These are phyloP conservation scores for Coemansia aciculifera DNA, from an alignment of 192 early-diverging fungal species.

Conservation along the genomic window DNA sequence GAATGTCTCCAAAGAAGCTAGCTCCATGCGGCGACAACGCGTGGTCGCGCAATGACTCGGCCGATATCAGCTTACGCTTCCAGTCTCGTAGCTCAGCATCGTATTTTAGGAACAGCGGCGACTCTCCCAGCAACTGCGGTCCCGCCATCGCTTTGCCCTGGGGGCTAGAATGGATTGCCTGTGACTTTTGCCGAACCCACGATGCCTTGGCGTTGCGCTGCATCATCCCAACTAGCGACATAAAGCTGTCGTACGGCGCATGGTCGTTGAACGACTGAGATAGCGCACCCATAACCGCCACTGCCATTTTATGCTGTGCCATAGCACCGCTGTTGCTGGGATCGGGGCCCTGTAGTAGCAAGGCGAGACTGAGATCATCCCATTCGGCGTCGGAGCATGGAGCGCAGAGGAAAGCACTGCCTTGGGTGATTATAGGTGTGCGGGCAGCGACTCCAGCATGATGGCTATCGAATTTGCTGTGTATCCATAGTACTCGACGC, in stretches of 20 bases:
- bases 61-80: constrained; percentile 8
- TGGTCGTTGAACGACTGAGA: constrained; percentile 13
- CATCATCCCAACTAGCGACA: constrained; percentile 20
- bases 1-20: constrained; percentile 25
- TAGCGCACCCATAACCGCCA: constrained; percentile 11
- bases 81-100: constrained; percentile 20
- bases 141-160: neutral
- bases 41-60: constrained; percentile 15
- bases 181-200: constrained; percentile 14
- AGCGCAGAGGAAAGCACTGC: constrained; percentile 7
- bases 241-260: constrained; percentile 16
- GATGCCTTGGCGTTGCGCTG: constrained; percentile 24
- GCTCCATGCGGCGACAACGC: constrained; percentile 9
- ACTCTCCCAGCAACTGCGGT: constrained; percentile 14
- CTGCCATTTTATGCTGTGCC: neutral
- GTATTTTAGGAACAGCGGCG: constrained; percentile 16
- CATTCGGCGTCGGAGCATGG: constrained; percentile 37
- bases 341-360: constrained; percentile 5
- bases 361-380: constrained; percentile 30
- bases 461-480: constrained; percentile 27
- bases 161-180: neutral
- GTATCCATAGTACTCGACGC: constrained; percentile 41
- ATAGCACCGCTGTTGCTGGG: neutral
- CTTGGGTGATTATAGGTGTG: constrained; percentile 13
- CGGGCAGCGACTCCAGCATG: constrained; percentile 21